Evolutionary conservation across 345 rosid species (phyloP), one percentile per base, ranked within the genome.

Genomic region (Citrus reticulata): DNA sequence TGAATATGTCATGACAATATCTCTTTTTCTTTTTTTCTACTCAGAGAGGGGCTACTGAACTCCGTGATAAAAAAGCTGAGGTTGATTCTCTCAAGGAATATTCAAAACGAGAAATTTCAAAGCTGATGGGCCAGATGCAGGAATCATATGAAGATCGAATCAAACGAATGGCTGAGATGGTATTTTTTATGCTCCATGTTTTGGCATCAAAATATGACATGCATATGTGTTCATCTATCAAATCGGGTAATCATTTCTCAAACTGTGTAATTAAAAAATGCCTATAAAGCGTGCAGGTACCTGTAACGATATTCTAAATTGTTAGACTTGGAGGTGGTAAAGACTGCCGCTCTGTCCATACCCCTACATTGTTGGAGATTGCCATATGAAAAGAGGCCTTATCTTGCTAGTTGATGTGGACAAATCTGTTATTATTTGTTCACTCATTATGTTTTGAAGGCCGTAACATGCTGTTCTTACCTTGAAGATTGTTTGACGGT

Each of bases 41-140:
- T 55, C 88, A 95, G 95, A 90, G 82, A 73, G 98, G 89, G 72
- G 98, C 86, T 42, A 84, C 42, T 81, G 92, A 86, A 83, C 92
- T 93, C 42, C 90, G 84, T 39, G 91, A 88, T 81, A 90, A 87
- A 82, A 92, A 88, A 78, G 88, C 80, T 75, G 89, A 83, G 77
- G 90, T 90, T 80, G 90, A 84, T 62, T 88, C 91, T 40, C 74
- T 91, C 24, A 78, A 84, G 81, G 97, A 95, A 39, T 85, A 85
- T 82, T 81, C 97, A 57, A 80, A 87, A 75, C 75, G 65, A 63
- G 91, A 92, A 84, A 88, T 90, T 75, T 80, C 83, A 29, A 83
- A 83, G 86, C 79, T 93, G 60, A 86, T 88, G 87, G 92, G 85
- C 83, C 91, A 90, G 76, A 85, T 95, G 59, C 84, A 89, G 9